Base-by-base conservation (phyloP, 1,284 basidiomycete genomes). In the Irpex sp. region DNA sequence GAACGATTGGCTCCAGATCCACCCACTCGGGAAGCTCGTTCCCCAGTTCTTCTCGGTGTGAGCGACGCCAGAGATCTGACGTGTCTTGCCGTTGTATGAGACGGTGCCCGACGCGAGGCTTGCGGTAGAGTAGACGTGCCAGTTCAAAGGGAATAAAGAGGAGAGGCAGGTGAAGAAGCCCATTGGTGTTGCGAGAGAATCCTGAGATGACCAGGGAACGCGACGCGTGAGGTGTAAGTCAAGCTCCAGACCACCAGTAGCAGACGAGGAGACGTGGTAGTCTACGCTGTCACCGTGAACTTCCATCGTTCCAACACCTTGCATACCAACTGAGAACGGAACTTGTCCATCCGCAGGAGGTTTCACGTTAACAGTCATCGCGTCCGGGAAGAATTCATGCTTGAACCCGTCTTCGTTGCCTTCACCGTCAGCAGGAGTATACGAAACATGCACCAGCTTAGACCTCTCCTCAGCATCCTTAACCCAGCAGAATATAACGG, bases 11-110 rank as follows among this genome's bases (percentile, higher is more conserved):
- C 68, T 65, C 71, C 71, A 72, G 60, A 72, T 66, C 71, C 71
- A 72, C 15, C 70, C 70, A 3, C 19, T 21, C 17, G 70, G 70
- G 57, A 72, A 72, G 17, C 68, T 66, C 50, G 61, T 62, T 50
- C 70, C 70, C 71, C 70, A 72, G 69, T 71, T 72, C 68, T 72
- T 72, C 64, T 72, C 71, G 57, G 68, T 39, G 57, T 72, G 71
- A n/a, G 71, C 61, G 21, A 58, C 58, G 36, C 68, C 71, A 8
- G 59, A 53, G 33, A 63, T 66, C 17, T 43, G 47, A 9, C 56
- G 51, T 21, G 66, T 65, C 1, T 46, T 58, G 26, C 63, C 66
- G 2, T 59, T 53, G 54, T 64, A 63, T 8, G 65, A 59, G 54
- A 72, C n/a, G 17, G 58, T 39, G 54, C 60, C 67, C 1, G 63